These are phyloP conservation scores for Trichoderma brevicompactum DNA, from an alignment of 2,329 filamentous ascomycete genomes.

Conservation along the genomic window DNA sequence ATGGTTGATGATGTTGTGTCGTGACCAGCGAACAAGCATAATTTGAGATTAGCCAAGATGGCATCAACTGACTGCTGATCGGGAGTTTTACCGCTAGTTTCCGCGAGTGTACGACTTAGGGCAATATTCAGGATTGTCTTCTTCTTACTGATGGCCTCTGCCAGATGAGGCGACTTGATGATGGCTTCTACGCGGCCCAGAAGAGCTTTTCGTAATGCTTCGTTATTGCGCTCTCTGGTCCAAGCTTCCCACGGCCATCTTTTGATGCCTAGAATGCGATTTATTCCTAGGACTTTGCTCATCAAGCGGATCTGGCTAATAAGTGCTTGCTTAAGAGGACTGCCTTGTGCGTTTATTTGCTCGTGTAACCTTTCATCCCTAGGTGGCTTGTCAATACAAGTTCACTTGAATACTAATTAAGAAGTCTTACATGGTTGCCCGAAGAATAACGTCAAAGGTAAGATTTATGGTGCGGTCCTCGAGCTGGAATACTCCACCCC, in stretches of 20 bases:
- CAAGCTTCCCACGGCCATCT: background rate
- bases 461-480: background rate
- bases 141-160: background rate
- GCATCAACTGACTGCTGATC: background rate
- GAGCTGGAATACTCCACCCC: background rate
- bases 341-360: background rate
- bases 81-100: background rate
- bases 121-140: background rate
- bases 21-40: conserved; percentile 19
- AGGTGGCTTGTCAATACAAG: background rate
- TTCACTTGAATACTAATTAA: background rate
- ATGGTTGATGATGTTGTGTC: conserved; percentile 10
- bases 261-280: conserved; percentile 6
- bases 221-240: background rate
- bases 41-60: conserved; percentile 3
- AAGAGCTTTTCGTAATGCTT: background rate
- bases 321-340: background rate
- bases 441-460: conserved; percentile 10
- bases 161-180: background rate
- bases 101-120: background rate
- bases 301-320: conserved; percentile 1
- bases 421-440: background rate
- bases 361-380: conserved; percentile 2
- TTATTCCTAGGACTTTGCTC: conserved; percentile 13
- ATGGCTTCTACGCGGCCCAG: background rate